Evolutionary conservation across 495 filamentous ascomycete genomes (phyloP), one percentile per base, ranked within the genome.

Genomic region (Aspergillus asperescens): DNA sequence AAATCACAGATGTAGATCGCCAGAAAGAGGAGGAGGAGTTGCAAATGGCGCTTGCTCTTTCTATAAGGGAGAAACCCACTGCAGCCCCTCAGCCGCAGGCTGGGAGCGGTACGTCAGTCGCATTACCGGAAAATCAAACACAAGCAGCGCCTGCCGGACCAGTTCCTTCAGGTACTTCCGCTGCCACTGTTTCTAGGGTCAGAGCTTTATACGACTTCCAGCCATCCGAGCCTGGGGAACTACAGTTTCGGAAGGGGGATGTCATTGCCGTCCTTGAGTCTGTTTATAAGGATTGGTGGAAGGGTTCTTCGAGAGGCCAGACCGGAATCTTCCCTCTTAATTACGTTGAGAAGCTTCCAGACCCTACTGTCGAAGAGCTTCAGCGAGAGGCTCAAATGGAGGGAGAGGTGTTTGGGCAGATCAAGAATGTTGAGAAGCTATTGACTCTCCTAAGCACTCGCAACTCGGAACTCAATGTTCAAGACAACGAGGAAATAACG

Each of bases 201-300:
- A 80, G 91, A 58, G 93, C 94, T 8, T 75, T 97, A 24, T 98
- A 88, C 63, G 93, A 98, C 69, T 98, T 98, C 65, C 80, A 86
- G 44, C 93, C 93, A 4, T 91, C 90, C 3, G 93, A 98, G 70
- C 81, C 89, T 16, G 91, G 91, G 19, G 93, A 98, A 71, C 76
- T 98, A 43, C 89, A 93, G 59, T 98, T 98, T 62, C 85, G 89
- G 51, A 98, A 96, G 73, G 90, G 90, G 6, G 93, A 98, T 72
- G 86, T 96, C 38, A 98, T 98, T 68, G 92, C 94, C 8, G 93
- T 98, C 12, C 76, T 98, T 19, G 94, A 97, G 67, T 95, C 89
- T 5, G 93, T 97, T 3, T 98, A 93, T 67, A 98, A 97, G 69
- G 93, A 98, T 72, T 98, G 93, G 93, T 98, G 93, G 93, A 94